Evolutionary conservation across 768 basidiomycete species (phyloP).

Genomic region (Lentinula sp.): DNA sequence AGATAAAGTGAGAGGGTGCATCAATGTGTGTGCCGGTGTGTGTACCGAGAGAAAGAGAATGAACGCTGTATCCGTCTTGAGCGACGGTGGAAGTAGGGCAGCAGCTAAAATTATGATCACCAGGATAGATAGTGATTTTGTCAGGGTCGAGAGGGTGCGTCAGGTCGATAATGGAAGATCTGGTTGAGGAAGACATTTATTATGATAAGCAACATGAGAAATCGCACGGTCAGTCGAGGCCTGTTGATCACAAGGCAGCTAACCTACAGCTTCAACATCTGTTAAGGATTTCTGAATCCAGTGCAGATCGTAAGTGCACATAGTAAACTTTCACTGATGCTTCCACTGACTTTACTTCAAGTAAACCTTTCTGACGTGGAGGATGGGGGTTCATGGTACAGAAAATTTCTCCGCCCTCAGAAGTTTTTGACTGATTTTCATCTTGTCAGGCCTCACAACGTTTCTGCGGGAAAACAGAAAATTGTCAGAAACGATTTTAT

Average conservation of each 20-base stretch:
- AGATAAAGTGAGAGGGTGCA: conserved; percentile 69
- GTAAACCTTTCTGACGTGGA: neutral
- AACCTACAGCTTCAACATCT: too few species aligned
- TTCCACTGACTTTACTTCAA: neutral
- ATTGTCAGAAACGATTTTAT: conserved; percentile 28
- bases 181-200: neutral
- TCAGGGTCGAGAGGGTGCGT: conserved; percentile 40
- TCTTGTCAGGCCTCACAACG: conserved; percentile 35
- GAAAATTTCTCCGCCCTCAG: neutral
- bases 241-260: too few species aligned
- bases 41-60: conserved; percentile 49
- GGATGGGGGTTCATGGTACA: neutral
- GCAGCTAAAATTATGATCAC: conserved; percentile 44
- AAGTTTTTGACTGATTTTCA: neutral
- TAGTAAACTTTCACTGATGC: neutral
- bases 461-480: conserved; percentile 46
- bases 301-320: neutral
- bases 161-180: conserved; percentile 42
- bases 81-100: conserved; percentile 31
- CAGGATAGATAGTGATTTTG: conserved; percentile 46
- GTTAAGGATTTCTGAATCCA: neutral
- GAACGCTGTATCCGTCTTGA: conserved; percentile 45
- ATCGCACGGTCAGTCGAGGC: too few species aligned
- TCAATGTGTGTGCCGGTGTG: conserved; percentile 81
- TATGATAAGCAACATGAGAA: too few species aligned